These are phyloP conservation scores for Xylaria sp. DNA, from an alignment of 2,329 filamentous ascomycete genomes.

Conservation along the genomic window DNA sequence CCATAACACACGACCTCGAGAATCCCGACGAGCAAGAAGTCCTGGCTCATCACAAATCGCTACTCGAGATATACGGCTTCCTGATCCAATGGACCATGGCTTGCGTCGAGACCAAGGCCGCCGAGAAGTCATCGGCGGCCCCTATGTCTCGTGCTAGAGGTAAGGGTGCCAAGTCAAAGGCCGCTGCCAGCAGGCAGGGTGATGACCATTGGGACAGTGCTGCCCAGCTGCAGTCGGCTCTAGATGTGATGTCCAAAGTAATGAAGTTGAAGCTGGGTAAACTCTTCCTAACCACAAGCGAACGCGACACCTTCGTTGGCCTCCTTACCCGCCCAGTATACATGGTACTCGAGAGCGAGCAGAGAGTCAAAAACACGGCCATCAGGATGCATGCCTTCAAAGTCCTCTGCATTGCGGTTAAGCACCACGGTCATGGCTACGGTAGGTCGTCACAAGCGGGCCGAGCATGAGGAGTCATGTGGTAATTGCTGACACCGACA, in stretches of 20 bases:
- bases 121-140: conserved; percentile 83
- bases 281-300: conserved; percentile 95
- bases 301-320: conserved; percentile 93
- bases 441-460: conserved; percentile 64
- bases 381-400: conserved; percentile 98
- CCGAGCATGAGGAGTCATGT: background rate
- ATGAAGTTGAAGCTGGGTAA: conserved; percentile 90
- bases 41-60: conserved; percentile 85
- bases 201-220: conserved; percentile 90
- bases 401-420: conserved; percentile 93
- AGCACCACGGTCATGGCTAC: conserved; percentile 97
- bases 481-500: conserved; percentile 39
- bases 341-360: conserved; percentile 92
- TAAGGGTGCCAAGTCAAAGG: conserved; percentile 79
- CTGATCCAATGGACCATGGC: conserved; percentile 94
- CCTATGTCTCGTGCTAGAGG: conserved; percentile 78
- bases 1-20: conserved; percentile 86
- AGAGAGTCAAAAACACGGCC: conserved; percentile 85
- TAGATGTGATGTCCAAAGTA: conserved; percentile 96
- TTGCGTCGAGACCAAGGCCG: conserved; percentile 91
- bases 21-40: conserved; percentile 87
- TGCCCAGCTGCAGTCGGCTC: conserved; percentile 83
- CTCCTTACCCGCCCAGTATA: conserved; percentile 94
- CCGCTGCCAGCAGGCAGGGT: conserved; percentile 69
- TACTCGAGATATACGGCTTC: conserved; percentile 94